Evolutionary conservation across 345 rosid species (phyloP).

Genomic region (Sisymbrium altissimum): DNA sequence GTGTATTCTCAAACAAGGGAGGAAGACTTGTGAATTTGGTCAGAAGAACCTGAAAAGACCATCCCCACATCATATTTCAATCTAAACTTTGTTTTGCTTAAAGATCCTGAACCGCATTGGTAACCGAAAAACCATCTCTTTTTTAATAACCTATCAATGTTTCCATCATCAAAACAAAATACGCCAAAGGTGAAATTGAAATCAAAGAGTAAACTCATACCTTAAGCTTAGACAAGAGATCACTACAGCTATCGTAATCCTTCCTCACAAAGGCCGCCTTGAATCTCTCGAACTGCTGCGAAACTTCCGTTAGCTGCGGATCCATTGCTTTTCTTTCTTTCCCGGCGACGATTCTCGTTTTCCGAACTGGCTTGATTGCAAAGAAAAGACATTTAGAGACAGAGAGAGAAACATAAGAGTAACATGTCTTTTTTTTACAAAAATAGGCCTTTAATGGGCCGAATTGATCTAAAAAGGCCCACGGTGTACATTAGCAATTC

Average conservation of each 20-base stretch:
- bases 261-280: conserved; percentile 76
- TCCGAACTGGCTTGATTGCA: conserved; percentile 37
- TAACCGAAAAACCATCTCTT: background rate
- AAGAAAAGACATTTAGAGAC: conserved; percentile 29
- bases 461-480: background rate
- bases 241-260: conserved; percentile 52
- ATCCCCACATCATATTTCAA: background rate
- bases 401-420: background rate
- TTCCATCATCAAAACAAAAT: too few species aligned
- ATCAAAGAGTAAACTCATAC: conserved; percentile 36
- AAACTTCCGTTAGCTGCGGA: conserved; percentile 74
- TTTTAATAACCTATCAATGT: too few species aligned
- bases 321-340: conserved; percentile 69
- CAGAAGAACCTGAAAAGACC: conserved; percentile 65
- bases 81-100: background rate
- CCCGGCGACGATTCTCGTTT: background rate
- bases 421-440: background rate
- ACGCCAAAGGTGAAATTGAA: too few species aligned
- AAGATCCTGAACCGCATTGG: background rate
- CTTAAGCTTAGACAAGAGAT: conserved; percentile 80
- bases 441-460: conserved; percentile 25
- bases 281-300: conserved; percentile 82
- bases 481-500: background rate
- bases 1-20: conserved; percentile 75
- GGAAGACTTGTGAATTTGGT: conserved; percentile 81